Evolutionary conservation across 2,329 filamentous ascomycete species (phyloP).

Genomic region (Talaromyces marneffei): DNA sequence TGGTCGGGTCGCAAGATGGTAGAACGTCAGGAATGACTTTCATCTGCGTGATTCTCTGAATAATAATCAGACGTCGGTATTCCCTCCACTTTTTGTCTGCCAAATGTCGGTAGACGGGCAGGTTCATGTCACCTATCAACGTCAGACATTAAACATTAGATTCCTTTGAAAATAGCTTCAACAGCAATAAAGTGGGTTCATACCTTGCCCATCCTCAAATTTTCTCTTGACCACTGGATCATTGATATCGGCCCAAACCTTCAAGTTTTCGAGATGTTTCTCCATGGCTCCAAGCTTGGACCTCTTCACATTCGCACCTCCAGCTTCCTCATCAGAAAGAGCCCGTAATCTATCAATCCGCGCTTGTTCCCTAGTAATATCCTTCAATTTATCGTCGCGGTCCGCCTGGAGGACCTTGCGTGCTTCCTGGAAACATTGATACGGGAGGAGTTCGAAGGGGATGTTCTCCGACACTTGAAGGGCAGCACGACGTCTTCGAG

Average conservation of each 20-base stretch:
- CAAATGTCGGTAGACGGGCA: conserved; percentile 89
- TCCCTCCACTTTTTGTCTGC: conserved; percentile 82
- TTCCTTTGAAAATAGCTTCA: not conserved
- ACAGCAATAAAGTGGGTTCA: not conserved
- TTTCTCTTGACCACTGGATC: conserved; percentile 88
- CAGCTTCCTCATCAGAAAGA: conserved; percentile 52
- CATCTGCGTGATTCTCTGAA: conserved; percentile 83
- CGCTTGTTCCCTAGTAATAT: conserved; percentile 62
- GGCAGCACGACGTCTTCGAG: conserved; percentile 73
- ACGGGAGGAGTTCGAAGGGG: conserved; percentile 89
- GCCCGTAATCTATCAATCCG: conserved; percentile 64
- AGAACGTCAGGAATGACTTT: conserved; percentile 83
- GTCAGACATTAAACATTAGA: not conserved
- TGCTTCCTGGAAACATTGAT: conserved; percentile 97
- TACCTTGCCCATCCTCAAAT: conserved; percentile 88
- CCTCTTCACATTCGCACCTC: conserved; percentile 61
- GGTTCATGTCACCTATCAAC: conserved; percentile 93
- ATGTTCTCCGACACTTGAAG: conserved; percentile 60
- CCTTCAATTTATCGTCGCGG: conserved; percentile 69
- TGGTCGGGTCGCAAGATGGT: conserved; percentile 67
- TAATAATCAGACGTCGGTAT: conserved; percentile 71
- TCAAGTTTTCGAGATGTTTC: conserved; percentile 67
- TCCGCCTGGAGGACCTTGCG: conserved; percentile 75
- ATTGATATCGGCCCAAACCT: conserved; percentile 90
- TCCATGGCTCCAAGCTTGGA: conserved; percentile 64